Conservation (phyloP, 2,329 filamentous ascomycete species). For the Curvularia sp. region DNA sequence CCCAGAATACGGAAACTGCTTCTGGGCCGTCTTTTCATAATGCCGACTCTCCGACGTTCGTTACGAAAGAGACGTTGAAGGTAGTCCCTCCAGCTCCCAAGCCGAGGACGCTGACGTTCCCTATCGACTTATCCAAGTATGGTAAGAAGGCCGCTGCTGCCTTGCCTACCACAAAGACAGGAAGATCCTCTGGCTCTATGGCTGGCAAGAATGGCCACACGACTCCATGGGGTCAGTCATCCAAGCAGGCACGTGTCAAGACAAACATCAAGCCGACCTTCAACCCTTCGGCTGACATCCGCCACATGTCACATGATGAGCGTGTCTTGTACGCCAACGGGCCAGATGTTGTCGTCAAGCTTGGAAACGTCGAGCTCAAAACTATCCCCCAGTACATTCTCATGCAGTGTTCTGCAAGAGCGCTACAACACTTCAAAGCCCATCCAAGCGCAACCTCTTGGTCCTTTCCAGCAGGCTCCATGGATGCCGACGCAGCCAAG, state of each 20-base stretch:
- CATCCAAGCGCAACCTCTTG: conserved; percentile 25
- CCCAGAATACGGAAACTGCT: background rate
- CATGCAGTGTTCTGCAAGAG: conserved; percentile 39
- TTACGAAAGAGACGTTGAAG: conserved; percentile 31
- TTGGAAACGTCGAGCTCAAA: conserved; percentile 25
- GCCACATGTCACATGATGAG: conserved; percentile 30
- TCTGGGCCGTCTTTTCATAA: conserved; percentile 6
- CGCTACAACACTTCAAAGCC: conserved; percentile 30
- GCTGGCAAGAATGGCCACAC: background rate
- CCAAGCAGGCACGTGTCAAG: conserved; percentile 8
- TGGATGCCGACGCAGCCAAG: conserved; percentile 27
- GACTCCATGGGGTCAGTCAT: background rate
- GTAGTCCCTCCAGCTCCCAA: conserved; percentile 25
- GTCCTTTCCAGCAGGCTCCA: conserved; percentile 22
- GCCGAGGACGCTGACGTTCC: conserved; percentile 31
- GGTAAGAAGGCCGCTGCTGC: conserved; percentile 20
- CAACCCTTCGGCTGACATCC: conserved; percentile 25
- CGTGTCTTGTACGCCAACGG: conserved; percentile 33
- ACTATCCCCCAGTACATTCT: conserved; percentile 35
- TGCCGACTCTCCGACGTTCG: conserved; percentile 19
- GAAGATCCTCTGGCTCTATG: background rate
- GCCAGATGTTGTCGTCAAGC: conserved; percentile 27
- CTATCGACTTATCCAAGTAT: conserved; percentile 32
- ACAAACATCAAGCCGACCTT: conserved; percentile 20
- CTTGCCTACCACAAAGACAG: background rate